A percentile compares a stretch with the other conserved stretches of the same genome.
Evolutionary conservation across 441 rosid species (phyloP).

Genomic region (Codiaeum variegatum): DNA sequence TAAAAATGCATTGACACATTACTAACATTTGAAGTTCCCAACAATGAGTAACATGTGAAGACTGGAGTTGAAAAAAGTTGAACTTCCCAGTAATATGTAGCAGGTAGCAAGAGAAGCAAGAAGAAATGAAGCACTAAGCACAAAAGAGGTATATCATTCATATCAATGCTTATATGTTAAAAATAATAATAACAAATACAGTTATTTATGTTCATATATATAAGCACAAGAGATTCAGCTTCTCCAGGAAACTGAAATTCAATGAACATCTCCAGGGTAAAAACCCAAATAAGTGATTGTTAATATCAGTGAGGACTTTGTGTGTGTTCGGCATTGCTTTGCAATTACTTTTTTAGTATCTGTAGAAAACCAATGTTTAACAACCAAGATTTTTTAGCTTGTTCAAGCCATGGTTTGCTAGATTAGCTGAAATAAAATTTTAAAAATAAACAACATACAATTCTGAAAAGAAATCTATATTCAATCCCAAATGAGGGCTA

Average conservation of each 20-base stretch:
- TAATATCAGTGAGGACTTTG: not conserved
- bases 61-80: constrained; percentile 8
- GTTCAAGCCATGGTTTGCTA: too few relatives aligned
- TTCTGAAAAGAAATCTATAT: too few relatives aligned
- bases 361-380: too few relatives aligned
- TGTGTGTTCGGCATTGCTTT: too few relatives aligned
- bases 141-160: not conserved
- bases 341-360: too few relatives aligned
- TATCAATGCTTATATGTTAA: not conserved
- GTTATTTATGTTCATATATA: too few relatives aligned
- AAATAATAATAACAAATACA: not conserved
- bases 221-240: not conserved
- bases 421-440: too few relatives aligned
- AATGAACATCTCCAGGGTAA: constrained; percentile 3
- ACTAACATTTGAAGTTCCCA: not conserved
- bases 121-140: not conserved
- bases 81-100: constrained; percentile 5
- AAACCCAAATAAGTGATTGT: not conserved
- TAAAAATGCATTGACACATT: not conserved
- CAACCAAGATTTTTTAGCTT: too few relatives aligned
- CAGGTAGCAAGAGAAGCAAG: not conserved
- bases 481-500: too few relatives aligned
- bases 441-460: too few relatives aligned
- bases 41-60: not conserved
- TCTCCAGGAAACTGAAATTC: constrained; percentile 4